Conservation (phyloP, 2,329 filamentous ascomycete species). For the Xylaria sp. region DNA sequence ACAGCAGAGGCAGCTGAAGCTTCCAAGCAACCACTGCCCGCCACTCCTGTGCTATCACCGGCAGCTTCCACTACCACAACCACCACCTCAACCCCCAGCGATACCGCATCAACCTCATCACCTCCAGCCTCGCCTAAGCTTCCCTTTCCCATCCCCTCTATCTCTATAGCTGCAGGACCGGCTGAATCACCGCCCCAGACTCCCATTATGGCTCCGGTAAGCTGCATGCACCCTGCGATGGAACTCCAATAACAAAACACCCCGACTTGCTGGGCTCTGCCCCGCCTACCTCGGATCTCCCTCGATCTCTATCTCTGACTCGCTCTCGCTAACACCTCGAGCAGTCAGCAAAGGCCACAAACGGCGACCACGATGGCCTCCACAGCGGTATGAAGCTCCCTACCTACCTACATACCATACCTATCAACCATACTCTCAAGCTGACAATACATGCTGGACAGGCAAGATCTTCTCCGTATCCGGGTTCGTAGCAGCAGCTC, state of each 20-base stretch:
- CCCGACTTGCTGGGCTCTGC: neutral
- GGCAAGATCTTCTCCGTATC: slow-evolving; percentile 66
- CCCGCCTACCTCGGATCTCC: too few relatives aligned
- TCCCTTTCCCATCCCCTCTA: slow-evolving; percentile 30
- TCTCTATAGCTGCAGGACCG: slow-evolving; percentile 33
- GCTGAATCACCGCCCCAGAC: slow-evolving; percentile 33
- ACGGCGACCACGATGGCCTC: slow-evolving; percentile 37
- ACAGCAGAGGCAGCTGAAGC: slow-evolving; percentile 25
- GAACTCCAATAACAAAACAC: slow-evolving; percentile 9
- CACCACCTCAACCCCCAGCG: slow-evolving; percentile 16
- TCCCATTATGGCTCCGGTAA: slow-evolving; percentile 60
- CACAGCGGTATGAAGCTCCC: slow-evolving; percentile 32
- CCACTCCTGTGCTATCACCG: slow-evolving; percentile 34
- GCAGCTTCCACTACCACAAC: slow-evolving; percentile 7
- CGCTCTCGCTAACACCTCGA: slow-evolving; percentile 22
- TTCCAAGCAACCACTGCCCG: slow-evolving; percentile 33
- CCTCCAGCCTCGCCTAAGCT: slow-evolving; percentile 36
- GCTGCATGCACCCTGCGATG: slow-evolving; percentile 36
- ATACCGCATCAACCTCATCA: slow-evolving; percentile 33
- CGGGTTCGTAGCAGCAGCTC: slow-evolving; percentile 52
- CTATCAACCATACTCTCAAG: neutral
- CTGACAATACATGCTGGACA: slow-evolving; percentile 34
- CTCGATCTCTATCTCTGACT: too few relatives aligned
- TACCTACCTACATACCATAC: neutral
- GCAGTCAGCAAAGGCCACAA: slow-evolving; percentile 37